Conservation (phyloP, 805 yeast genomes). For the Yarrowia yakushimensis region DNA sequence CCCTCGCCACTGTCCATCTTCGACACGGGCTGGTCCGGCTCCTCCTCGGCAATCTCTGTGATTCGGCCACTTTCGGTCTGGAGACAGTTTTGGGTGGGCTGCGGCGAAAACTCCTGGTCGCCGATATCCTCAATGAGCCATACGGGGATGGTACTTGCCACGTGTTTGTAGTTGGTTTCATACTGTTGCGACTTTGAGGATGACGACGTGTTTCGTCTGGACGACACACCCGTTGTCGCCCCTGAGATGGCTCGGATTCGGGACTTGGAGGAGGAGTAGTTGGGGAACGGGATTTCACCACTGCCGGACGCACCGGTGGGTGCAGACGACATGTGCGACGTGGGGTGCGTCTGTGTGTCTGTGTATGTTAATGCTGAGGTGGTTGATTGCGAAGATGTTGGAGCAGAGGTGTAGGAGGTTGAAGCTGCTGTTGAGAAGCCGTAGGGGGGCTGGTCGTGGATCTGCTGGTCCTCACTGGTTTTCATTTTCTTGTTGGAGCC, state of each 20-base stretch:
- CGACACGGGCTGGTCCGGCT: background rate
- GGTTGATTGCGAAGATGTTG: background rate
- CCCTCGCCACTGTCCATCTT: background rate
- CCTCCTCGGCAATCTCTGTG: background rate
- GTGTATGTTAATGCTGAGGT: background rate
- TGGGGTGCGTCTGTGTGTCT: constrained; percentile 4
- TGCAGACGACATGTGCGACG: background rate
- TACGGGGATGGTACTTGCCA: constrained; percentile 26
- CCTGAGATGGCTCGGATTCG: background rate
- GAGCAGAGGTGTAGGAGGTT: background rate
- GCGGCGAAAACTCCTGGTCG: background rate
- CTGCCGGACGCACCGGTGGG: background rate
- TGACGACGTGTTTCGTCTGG: constrained; percentile 4
- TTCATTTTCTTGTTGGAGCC: constrained; percentile 1
- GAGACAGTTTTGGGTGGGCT: background rate
- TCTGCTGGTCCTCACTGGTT: background rate
- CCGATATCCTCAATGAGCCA: constrained; percentile 25
- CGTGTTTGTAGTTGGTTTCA: constrained; percentile 25
- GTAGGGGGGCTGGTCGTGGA: background rate
- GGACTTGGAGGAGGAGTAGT: background rate
- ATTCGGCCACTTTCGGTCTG: background rate
- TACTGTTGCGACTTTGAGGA: constrained; percentile 3
- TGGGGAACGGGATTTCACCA: constrained; percentile 12
- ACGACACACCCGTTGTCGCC: background rate
- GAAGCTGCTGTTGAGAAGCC: background rate